Conservation (phyloP, 2,329 filamentous ascomycete genomes). For the Exophiala alcalophila region DNA sequence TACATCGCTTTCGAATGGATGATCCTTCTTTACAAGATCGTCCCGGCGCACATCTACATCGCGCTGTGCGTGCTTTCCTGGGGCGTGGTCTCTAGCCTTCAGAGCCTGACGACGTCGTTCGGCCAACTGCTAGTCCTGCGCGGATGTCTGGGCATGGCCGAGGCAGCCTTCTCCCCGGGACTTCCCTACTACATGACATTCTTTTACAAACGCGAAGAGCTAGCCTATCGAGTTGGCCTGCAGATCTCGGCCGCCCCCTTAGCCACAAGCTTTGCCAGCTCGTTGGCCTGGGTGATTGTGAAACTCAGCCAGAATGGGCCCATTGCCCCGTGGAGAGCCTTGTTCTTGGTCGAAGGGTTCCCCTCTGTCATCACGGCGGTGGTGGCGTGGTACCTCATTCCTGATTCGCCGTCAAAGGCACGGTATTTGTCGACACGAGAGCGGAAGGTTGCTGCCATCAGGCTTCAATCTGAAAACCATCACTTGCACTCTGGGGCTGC, state of each 20-base stretch:
- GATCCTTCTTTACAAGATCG: slow-evolving; percentile 59
- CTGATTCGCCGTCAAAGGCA: slow-evolving; percentile 69
- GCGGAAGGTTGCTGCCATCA: slow-evolving; percentile 66
- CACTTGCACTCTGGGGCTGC: slow-evolving; percentile 1
- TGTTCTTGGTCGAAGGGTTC: slow-evolving; percentile 82
- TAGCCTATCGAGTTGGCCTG: slow-evolving; percentile 80
- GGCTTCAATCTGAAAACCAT: slow-evolving; percentile 40
- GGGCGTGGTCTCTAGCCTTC: slow-evolving; percentile 68
- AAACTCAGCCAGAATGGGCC: slow-evolving; percentile 62
- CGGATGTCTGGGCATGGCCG: slow-evolving; percentile 52
- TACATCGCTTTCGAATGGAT: slow-evolving; percentile 66
- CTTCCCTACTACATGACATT: slow-evolving; percentile 64
- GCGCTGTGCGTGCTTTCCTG: slow-evolving; percentile 65
- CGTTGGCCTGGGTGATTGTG: slow-evolving; percentile 72
- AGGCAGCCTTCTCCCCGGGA: slow-evolving; percentile 62
- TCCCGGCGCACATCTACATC: slow-evolving; percentile 62
- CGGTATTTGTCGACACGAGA: slow-evolving; percentile 61
- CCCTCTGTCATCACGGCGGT: slow-evolving; percentile 74
- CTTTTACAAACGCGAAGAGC: slow-evolving; percentile 64
- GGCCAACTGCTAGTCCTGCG: slow-evolving; percentile 41
- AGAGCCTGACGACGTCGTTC: slow-evolving; percentile 58
- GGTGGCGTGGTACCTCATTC: slow-evolving; percentile 70
- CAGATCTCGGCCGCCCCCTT: slow-evolving; percentile 73
- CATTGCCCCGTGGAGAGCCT: slow-evolving; percentile 78
- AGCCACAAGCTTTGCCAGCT: slow-evolving; percentile 68